Conservation (phyloP, 2,329 filamentous ascomycete genomes). For the Colletotrichum sp. region DNA sequence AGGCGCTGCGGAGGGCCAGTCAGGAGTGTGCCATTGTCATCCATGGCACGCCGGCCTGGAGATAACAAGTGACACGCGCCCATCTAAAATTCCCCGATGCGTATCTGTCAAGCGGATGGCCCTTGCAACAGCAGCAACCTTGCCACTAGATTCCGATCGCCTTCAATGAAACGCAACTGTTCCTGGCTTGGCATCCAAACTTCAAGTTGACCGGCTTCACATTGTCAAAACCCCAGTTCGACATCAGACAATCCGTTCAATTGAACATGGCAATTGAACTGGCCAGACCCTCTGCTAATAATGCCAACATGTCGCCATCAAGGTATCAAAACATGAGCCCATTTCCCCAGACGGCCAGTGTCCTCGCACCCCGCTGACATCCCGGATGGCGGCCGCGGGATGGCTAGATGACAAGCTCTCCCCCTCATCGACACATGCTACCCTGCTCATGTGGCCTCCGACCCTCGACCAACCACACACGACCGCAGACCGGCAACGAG, state of each 20-base stretch:
- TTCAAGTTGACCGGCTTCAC: background rate
- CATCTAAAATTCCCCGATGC: background rate
- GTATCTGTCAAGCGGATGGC: background rate
- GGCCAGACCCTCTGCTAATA: background rate
- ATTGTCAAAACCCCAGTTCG: background rate
- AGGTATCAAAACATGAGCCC: background rate
- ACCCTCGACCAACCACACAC: background rate
- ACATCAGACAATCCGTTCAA: background rate
- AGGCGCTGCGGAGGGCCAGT: background rate
- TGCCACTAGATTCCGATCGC: background rate
- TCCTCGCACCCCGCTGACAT: background rate
- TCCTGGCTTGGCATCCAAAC: background rate
- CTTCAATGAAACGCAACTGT: background rate
- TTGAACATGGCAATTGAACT: background rate
- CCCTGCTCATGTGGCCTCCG: background rate
- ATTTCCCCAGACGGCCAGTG: background rate
- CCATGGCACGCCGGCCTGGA: background rate
- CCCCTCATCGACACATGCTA: background rate
- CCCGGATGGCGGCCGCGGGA: background rate
- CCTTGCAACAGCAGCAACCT: background rate
- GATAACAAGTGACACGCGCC: background rate
- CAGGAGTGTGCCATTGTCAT: background rate
- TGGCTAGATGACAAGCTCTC: background rate
- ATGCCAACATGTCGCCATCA: background rate
- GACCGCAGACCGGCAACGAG: background rate